phyloP scores from a whole-genome alignment of 495 filamentous ascomycete genomes.

The Penicillium daleae region DNA sequence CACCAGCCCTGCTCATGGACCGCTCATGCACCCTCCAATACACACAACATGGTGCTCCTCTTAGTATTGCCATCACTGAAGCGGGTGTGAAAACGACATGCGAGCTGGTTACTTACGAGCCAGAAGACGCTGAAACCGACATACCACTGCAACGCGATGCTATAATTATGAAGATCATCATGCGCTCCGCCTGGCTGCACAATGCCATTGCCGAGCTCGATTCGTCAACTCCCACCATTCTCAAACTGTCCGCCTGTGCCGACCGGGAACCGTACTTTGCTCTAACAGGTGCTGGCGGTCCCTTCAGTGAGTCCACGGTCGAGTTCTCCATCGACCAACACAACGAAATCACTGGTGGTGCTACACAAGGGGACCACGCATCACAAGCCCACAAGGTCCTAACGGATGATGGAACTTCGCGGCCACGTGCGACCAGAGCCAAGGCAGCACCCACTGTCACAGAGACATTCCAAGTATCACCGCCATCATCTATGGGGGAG shows the following conservation, averaged over 20 bases:
- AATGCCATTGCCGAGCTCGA: conserved; percentile 84
- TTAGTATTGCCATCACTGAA: conserved; percentile 83
- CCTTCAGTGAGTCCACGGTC: conserved; percentile 77
- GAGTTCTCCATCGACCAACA: conserved; percentile 79
- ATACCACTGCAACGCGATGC: conserved; percentile 83
- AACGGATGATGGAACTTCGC: conserved; percentile 44
- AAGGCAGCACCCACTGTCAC: conserved; percentile 50
- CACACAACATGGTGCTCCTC: conserved; percentile 66
- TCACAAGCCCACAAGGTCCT: conserved; percentile 34
- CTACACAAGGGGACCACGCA: conserved; percentile 13
- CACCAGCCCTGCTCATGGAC: conserved; percentile 73
- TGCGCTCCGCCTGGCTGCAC: conserved; percentile 79
- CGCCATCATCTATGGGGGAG: conserved; percentile 46
- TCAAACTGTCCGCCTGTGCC: conserved; percentile 66
- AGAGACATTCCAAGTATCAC: conserved; percentile 53
- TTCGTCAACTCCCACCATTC: conserved; percentile 65
- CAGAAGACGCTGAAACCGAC: conserved; percentile 62
- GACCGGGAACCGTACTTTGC: conserved; percentile 68
- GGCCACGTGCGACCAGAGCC: conserved; percentile 49
- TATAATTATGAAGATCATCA: conserved; percentile 91
- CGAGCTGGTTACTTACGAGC: conserved; percentile 87
- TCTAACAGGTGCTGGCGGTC: conserved; percentile 69
- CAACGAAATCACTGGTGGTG: conserved; percentile 20
- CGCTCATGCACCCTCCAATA: conserved; percentile 85
- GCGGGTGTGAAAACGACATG: conserved; percentile 86